A percentile compares a stretch with the other conserved stretches of the same genome.
Evolutionary conservation across 2,329 filamentous ascomycete genomes (phyloP).

Genomic region (Xylaria polymorpha): DNA sequence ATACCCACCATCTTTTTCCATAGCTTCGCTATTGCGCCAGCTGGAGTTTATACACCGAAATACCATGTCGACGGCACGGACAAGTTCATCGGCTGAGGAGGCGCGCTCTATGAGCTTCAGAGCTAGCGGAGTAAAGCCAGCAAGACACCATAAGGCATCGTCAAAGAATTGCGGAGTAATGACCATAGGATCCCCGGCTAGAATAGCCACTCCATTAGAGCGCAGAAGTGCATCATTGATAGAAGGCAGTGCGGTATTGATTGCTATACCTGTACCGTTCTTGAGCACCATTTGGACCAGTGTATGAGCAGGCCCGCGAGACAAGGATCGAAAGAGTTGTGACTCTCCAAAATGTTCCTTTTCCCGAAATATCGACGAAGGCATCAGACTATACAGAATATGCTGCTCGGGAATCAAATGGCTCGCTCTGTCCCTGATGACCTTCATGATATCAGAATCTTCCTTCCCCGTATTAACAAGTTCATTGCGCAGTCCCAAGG

Average conservation of each 20-base stretch:
- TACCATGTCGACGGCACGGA: slow-evolving; percentile 83
- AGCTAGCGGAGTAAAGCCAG: slow-evolving; percentile 88
- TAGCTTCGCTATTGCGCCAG: slow-evolving; percentile 98
- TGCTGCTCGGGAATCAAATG: slow-evolving; percentile 82
- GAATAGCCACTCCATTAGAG: slow-evolving; percentile 80
- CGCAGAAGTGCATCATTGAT: slow-evolving; percentile 90
- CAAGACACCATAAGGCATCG: slow-evolving; percentile 90
- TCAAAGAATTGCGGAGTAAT: slow-evolving; percentile 86
- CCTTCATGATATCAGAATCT: slow-evolving; percentile 88
- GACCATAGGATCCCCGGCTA: slow-evolving; percentile 86
- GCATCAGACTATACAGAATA: slow-evolving; percentile 84
- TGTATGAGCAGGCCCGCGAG: slow-evolving; percentile 74
- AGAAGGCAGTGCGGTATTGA: slow-evolving; percentile 88
- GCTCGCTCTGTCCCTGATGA: slow-evolving; percentile 87
- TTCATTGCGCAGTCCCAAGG: slow-evolving; percentile 91
- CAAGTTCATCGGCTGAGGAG: slow-evolving; percentile 73
- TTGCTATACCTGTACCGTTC: slow-evolving; percentile 80
- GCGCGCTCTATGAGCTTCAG: slow-evolving; percentile 87
- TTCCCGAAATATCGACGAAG: slow-evolving; percentile 81
- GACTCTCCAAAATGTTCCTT: slow-evolving; percentile 83
- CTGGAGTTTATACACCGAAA: slow-evolving; percentile 88
- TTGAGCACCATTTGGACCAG: slow-evolving; percentile 77
- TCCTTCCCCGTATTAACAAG: slow-evolving; percentile 89
- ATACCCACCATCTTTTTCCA: slow-evolving; percentile 96
- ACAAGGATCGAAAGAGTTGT: slow-evolving; percentile 80